phyloP scores from a whole-genome alignment of 345 rosid species.

The Euphorbia lathyris region DNA sequence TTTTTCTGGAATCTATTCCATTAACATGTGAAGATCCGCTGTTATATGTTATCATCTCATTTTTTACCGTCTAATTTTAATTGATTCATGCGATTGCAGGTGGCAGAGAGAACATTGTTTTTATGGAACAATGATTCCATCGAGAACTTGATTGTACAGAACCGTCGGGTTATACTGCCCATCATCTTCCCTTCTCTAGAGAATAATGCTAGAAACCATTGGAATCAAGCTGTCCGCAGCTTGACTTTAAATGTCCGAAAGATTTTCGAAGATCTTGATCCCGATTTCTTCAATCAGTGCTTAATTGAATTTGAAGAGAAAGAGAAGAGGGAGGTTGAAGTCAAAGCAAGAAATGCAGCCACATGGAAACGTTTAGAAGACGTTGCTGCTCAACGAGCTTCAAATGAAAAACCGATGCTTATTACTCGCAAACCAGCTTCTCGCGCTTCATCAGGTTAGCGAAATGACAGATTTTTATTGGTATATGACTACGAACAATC shows the following conservation, averaged over 20 bases:
- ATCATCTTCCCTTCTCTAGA: constrained; percentile 27
- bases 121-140: constrained; percentile 28
- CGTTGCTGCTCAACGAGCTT: constrained; percentile 12
- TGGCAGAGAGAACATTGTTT: constrained; percentile 32
- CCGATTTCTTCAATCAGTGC: constrained; percentile 25
- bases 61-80: background rate
- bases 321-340: constrained; percentile 16
- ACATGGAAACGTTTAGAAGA: constrained; percentile 25
- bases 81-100: constrained; percentile 15
- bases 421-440: background rate
- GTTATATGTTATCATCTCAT: background rate
- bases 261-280: constrained; percentile 28
- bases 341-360: constrained; percentile 18
- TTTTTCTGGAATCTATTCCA: too few relatives aligned
- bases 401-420: background rate
- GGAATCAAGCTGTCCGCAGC: constrained; percentile 33
- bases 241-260: constrained; percentile 31
- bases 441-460: constrained; percentile 17
- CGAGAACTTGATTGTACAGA: constrained; percentile 22
- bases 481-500: constrained; percentile 1
- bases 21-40: too few relatives aligned
- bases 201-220: constrained; percentile 26
- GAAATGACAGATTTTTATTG: constrained; percentile 12
- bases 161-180: constrained; percentile 25
- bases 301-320: constrained; percentile 18